Evolutionary conservation across 2,329 filamentous ascomycete species (phyloP).

Genomic region (Aureobasidium subglaciale): DNA sequence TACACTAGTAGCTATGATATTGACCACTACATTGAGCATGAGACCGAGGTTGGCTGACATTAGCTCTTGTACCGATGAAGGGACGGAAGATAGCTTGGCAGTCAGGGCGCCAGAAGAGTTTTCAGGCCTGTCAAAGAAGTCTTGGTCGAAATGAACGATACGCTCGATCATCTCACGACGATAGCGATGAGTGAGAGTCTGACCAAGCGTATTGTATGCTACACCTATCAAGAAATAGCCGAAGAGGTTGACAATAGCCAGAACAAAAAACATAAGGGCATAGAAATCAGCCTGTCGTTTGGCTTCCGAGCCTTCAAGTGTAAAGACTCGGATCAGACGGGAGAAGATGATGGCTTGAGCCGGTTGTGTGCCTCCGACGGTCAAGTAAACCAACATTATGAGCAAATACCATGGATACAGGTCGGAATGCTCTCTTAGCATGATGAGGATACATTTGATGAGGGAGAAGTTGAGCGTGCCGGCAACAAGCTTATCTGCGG

Average conservation of each 20-base stretch:
- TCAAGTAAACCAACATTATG: constrained; percentile 19
- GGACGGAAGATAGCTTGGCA: constrained; percentile 37
- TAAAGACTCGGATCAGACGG: constrained; percentile 42
- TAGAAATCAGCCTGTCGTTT: constrained; percentile 43
- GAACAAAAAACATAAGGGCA: constrained; percentile 50
- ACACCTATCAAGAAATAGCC: constrained; percentile 43
- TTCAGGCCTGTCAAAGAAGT: constrained; percentile 38
- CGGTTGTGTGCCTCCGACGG: constrained; percentile 37
- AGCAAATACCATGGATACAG: constrained; percentile 34
- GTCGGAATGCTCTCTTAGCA: constrained; percentile 30
- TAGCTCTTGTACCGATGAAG: constrained; percentile 40
- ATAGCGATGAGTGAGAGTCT: neutral
- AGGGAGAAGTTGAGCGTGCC: constrained; percentile 27
- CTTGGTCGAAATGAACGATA: constrained; percentile 35
- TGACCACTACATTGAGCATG: constrained; percentile 45
- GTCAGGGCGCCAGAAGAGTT: constrained; percentile 40
- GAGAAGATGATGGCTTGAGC: constrained; percentile 46
- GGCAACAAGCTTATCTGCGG: constrained; percentile 14
- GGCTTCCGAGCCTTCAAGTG: constrained; percentile 32
- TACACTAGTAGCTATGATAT: constrained; percentile 24
- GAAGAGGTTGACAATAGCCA: constrained; percentile 41
- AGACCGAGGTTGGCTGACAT: constrained; percentile 35
- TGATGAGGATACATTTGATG: constrained; percentile 30
- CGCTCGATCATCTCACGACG: constrained; percentile 33
- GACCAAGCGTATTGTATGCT: constrained; percentile 31